Evolutionary conservation across 768 basidiomycete genomes (phyloP), one percentile per base, ranked within the genome.

Genomic region (Suillus hirtellus): DNA sequence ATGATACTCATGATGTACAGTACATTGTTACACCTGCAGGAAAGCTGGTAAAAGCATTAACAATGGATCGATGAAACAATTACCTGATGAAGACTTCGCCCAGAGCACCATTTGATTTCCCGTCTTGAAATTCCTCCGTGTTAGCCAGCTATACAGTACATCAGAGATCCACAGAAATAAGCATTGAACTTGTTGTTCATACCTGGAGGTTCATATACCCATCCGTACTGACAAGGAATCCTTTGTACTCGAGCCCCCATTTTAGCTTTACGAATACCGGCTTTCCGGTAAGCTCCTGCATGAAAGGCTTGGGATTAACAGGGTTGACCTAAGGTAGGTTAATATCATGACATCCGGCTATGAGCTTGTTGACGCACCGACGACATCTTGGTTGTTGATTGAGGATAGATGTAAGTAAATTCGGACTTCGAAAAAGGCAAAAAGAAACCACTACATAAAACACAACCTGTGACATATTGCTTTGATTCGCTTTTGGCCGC

Each of bases 181-280:
- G 19, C 34, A 58, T 38, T 8, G 12, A 42, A 21, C 42, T 24
- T 27, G 40, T 27, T 74, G 12, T 49, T 12, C 80, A 64, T 70
- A 93, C 96, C 83, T 99, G 97, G 54, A 99, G 86, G 76, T 99
- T 99, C 97, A 99, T 99, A 80, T 97, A 99, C 14, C 94, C 94
- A 77, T 99, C 97, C 8, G 97, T 98, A 72, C 93, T 96, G 68
- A 99, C 97, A 66, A 99, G 85, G 81, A 97, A 99, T 49, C 97
- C 97, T 81, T 95, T 97, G 84, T 99, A 99, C 74, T 99, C 95
- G 59, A 98, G 84, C 65, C 97, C 97, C 97, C 97, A 99, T 81
- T 99, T 99, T 72, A 99, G 86, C 64, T 88, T 87, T 66, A 99
- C 97, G 72, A 88, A 92, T 52, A 99, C 93, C 44, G 91, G 89